Percentiles rank a stretch among this genome's conserved stretches.
phyloP scores from a whole-genome alignment of 768 basidiomycete genomes.

The Ramaria sp. region DNA sequence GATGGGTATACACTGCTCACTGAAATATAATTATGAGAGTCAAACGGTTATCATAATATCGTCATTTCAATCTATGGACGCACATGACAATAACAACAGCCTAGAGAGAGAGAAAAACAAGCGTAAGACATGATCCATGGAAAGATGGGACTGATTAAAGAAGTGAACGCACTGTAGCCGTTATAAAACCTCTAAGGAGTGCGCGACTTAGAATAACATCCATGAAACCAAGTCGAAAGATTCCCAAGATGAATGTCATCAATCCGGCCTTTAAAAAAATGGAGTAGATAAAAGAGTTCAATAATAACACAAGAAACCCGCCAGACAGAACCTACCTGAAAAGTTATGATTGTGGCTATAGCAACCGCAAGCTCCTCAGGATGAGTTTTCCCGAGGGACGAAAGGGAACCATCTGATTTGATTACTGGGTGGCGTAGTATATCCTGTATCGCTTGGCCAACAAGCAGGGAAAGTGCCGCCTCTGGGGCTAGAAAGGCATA shows the following conservation, averaged over 20 bases:
- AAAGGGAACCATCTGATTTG: conserved; percentile 28
- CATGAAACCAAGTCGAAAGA: conserved; percentile 84
- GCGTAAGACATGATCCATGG: neutral
- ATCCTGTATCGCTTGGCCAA: conserved; percentile 78
- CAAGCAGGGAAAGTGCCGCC: conserved; percentile 74
- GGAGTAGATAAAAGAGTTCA: neutral
- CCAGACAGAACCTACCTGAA: neutral
- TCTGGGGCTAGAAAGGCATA: conserved; percentile 52
- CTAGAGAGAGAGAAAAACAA: conserved; percentile 6
- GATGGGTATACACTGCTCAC: conserved; percentile 85
- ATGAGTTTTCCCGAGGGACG: conserved; percentile 22
- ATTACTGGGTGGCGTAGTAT: conserved; percentile 33
- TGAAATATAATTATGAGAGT: conserved; percentile 16
- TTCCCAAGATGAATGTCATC: conserved; percentile 76
- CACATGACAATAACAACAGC: conserved; percentile 80
- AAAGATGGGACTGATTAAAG: neutral
- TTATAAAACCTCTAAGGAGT: conserved; percentile 77
- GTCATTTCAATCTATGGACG: conserved; percentile 16
- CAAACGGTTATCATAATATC: neutral
- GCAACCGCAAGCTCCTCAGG: conserved; percentile 48
- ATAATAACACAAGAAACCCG: too few species aligned
- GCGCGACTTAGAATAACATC: conserved; percentile 90
- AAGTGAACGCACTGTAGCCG: conserved; percentile 39
- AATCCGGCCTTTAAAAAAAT: conserved; percentile 52
- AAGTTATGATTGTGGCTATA: conserved; percentile 25